phyloP scores from a whole-genome alignment of 169 alveolate species.

The Plasmodium adleri region DNA sequence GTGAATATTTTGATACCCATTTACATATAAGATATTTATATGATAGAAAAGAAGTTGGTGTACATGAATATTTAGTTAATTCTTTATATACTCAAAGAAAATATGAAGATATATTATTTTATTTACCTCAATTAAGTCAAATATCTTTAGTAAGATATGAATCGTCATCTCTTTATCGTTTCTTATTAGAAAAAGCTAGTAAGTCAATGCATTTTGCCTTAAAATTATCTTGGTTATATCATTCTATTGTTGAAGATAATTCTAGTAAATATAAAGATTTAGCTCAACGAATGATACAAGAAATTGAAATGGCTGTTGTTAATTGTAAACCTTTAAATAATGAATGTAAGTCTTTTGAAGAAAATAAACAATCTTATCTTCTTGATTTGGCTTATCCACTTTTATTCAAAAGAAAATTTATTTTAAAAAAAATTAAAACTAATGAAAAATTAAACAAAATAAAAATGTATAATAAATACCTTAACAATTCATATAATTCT shows the following conservation, averaged over 20 bases:
- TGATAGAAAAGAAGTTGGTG: conserved; percentile 91
- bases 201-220: conserved; percentile 92
- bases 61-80: conserved; percentile 92
- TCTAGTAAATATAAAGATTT: conserved; percentile 80
- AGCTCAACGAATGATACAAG: conserved; percentile 91
- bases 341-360: conserved; percentile 30
- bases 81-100: conserved; percentile 89
- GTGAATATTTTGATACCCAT: conserved; percentile 92
- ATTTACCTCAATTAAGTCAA: conserved; percentile 88
- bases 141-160: conserved; percentile 83
- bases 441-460: conserved; percentile 26
- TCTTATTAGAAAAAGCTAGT: conserved; percentile 89
- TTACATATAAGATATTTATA: conserved; percentile 91
- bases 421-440: conserved; percentile 54
- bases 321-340: conserved; percentile 85
- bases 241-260: conserved; percentile 88
- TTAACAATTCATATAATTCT: conserved; percentile 24
- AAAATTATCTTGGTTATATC: conserved; percentile 90
- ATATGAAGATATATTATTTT: conserved; percentile 87
- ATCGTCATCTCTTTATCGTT: conserved; percentile 86
- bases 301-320: conserved; percentile 94
- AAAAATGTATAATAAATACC: conserved; percentile 17
- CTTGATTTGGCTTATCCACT: conserved; percentile 81
- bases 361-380: conserved; percentile 36
- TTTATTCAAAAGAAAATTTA: conserved; percentile 76